These are phyloP conservation scores for Colletotrichum nymphaeae DNA, from an alignment of 2,329 filamentous ascomycete genomes.

Conservation along the genomic window DNA sequence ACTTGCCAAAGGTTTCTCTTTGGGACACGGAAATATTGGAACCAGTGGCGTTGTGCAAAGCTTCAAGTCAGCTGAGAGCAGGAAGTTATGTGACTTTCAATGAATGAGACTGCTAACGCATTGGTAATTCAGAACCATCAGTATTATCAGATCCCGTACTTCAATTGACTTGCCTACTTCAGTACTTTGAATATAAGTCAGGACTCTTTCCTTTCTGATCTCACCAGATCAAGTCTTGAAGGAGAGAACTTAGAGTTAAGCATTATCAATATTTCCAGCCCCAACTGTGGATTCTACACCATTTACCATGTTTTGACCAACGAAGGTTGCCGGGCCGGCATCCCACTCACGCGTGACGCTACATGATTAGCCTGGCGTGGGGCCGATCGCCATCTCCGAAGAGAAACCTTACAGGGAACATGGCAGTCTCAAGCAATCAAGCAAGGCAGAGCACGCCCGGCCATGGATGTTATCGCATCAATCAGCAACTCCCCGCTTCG, in stretches of 20 bases:
- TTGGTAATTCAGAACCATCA: too few species aligned
- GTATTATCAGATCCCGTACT: too few species aligned
- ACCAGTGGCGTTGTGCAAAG: too few species aligned
- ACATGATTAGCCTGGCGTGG: neutral
- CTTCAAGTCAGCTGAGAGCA: too few species aligned
- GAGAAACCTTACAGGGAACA: neutral
- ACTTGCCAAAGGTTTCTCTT: neutral
- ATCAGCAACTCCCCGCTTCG: constrained; percentile 16
- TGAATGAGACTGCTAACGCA: too few species aligned
- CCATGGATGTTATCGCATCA: neutral
- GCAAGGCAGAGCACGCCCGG: neutral
- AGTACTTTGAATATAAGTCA: too few species aligned
- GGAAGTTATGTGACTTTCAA: too few species aligned
- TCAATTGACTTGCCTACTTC: too few species aligned
- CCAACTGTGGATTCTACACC: too few species aligned
- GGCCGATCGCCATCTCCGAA: neutral
- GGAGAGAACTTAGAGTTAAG: neutral
- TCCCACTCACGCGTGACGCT: neutral
- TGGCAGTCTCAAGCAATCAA: neutral
- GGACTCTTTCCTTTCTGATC: neutral
- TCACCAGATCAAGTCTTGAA: neutral
- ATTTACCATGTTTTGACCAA: neutral
- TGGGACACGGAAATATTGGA: neutral
- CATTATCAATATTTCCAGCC: rapidly evolving
- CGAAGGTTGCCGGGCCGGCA: neutral